Evolutionary conservation across 2,329 filamentous ascomycete genomes (phyloP).

Genomic region (Fusarium guadeloupense): DNA sequence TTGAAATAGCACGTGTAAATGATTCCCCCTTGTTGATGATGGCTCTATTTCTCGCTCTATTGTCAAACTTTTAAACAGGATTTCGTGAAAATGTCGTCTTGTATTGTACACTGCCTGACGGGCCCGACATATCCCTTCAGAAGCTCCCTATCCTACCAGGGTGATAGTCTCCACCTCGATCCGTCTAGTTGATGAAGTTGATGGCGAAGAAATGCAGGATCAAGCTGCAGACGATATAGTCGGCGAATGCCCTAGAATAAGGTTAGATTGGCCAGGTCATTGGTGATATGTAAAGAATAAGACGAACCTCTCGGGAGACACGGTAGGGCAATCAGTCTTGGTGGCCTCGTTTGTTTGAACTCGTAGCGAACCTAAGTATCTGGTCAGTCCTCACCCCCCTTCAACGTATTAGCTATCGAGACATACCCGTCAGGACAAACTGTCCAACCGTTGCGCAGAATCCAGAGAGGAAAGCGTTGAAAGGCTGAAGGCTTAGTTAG

Average conservation of each 20-base stretch:
- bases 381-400: constrained; percentile 14
- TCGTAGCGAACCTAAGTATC: constrained; percentile 70
- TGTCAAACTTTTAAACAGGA: constrained; percentile 35
- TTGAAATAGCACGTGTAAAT: constrained; percentile 38
- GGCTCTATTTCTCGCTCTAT: constrained; percentile 33
- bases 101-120: constrained; percentile 35
- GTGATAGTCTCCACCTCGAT: background rate
- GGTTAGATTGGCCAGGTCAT: constrained; percentile 25
- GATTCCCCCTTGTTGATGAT: constrained; percentile 41
- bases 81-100: constrained; percentile 30
- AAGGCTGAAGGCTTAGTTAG: constrained; percentile 71
- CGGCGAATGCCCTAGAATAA: constrained; percentile 84
- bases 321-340: constrained; percentile 76
- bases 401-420: background rate
- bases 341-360: constrained; percentile 92
- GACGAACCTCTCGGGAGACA: constrained; percentile 79
- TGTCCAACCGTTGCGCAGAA: constrained; percentile 96
- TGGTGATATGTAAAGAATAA: too few species aligned
- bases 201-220: constrained; percentile 99
- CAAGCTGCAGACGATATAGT: constrained; percentile 93
- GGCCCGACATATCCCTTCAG: constrained; percentile 17
- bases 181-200: constrained; percentile 93
- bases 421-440: constrained; percentile 90
- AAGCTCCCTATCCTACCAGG: constrained; percentile 1
- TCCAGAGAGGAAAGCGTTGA: constrained; percentile 97